Evolutionary conservation across 225 moss, liverwort and hornwort species (phyloP).

Genomic region (Climacium dendroides): DNA sequence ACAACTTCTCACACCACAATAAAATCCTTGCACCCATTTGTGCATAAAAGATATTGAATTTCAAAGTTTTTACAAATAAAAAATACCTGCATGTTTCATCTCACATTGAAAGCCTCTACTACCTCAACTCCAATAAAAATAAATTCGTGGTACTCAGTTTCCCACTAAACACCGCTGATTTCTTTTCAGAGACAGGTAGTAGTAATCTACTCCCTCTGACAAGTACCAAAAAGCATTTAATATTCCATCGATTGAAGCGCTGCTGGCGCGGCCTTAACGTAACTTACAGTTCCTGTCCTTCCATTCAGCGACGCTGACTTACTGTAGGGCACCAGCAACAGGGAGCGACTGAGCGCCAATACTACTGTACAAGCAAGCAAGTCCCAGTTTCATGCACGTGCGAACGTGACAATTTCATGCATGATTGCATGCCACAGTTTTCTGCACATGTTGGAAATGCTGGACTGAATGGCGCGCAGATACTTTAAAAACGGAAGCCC

Average conservation of each 20-base stretch:
- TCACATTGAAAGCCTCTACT: neutral
- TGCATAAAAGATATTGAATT: no score
- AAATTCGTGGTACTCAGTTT: neutral
- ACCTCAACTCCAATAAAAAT: neutral
- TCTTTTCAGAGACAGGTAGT: neutral
- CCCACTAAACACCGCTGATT: neutral
- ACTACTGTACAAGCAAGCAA: neutral
- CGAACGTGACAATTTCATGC: neutral
- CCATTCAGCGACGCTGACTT: neutral
- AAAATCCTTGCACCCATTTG: no score
- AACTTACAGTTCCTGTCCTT: neutral
- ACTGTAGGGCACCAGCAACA: neutral
- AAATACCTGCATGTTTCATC: neutral
- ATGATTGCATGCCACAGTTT: neutral
- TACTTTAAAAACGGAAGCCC: neutral
- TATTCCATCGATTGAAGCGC: neutral
- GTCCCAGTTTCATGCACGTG: no score
- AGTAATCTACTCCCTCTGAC: neutral
- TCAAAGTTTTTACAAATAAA: no score
- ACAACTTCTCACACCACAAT: no score
- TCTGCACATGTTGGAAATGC: neutral
- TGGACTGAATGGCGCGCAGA: no score
- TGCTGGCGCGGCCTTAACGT: neutral
- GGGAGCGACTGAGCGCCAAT: no score
- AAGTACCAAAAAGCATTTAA: neutral